phyloP scores from a whole-genome alignment of 345 rosid genomes.

The Aethionema arabicum region DNA sequence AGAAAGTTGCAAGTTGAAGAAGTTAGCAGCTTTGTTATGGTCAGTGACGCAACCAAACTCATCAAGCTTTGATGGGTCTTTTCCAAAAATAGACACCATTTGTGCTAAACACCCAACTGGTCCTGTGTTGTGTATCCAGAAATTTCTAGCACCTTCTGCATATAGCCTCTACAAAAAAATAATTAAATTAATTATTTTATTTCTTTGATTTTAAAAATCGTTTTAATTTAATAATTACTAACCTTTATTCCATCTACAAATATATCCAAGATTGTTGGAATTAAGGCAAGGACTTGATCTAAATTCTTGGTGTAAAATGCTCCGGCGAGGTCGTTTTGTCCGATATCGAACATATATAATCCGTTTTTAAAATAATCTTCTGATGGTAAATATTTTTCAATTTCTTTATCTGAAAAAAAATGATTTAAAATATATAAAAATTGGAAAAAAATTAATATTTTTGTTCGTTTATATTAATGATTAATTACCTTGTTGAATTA shows the following conservation, averaged over 20 bases:
- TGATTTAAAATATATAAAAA: background rate
- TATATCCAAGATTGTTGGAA: conserved; percentile 44
- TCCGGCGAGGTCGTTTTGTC: conserved; percentile 55
- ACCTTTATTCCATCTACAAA: conserved; percentile 46
- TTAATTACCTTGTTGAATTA: conserved; percentile 45
- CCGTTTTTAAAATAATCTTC: conserved; percentile 43
- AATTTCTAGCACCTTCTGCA: conserved; percentile 46
- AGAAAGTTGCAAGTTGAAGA: conserved; percentile 46
- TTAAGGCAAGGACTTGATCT: conserved; percentile 41
- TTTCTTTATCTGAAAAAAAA: conserved; percentile 34
- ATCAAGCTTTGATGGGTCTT: conserved; percentile 38
- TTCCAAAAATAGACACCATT: conserved; percentile 32
- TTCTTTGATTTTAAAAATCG: background rate
- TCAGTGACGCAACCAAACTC: conserved; percentile 49
- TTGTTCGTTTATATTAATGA: background rate
- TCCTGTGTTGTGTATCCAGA: conserved; percentile 77
- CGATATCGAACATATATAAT: conserved; percentile 58
- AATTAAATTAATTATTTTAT: background rate
- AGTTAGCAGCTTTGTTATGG: conserved; percentile 49
- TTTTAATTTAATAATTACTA: background rate
- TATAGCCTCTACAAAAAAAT: conserved; percentile 42
- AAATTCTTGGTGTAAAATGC: conserved; percentile 38
- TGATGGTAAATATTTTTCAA: conserved; percentile 42
- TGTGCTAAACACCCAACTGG: conserved; percentile 71
- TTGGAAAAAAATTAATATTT: background rate